These are phyloP conservation scores for Colletotrichum kahawae DNA, from an alignment of 2,329 filamentous ascomycete genomes.

Conservation along the genomic window DNA sequence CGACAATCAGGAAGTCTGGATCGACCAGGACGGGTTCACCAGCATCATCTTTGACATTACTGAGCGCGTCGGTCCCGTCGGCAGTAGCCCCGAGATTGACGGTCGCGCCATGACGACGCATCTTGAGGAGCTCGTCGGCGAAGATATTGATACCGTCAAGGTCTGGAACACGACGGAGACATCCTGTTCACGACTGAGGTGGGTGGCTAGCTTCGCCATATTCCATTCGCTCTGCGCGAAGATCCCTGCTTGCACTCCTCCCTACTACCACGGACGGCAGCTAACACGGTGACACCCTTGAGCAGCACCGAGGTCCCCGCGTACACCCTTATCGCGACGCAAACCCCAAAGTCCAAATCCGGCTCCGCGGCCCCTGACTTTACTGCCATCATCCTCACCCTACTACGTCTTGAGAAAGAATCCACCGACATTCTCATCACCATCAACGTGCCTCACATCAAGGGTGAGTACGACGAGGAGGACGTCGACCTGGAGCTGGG, in stretches of 20 bases:
- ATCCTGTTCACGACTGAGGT: slow-evolving; percentile 61
- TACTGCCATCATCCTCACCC: slow-evolving; percentile 77
- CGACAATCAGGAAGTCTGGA: slow-evolving; percentile 91
- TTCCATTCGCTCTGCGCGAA: neutral
- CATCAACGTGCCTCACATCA: slow-evolving; percentile 86
- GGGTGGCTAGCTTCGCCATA: slow-evolving; percentile 27
- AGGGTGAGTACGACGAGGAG: slow-evolving; percentile 74
- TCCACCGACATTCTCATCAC: slow-evolving; percentile 83
- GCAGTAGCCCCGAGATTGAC: slow-evolving; percentile 63
- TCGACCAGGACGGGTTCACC: slow-evolving; percentile 82
- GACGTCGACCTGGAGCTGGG: slow-evolving; percentile 72
- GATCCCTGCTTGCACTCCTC: neutral
- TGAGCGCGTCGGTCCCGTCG: slow-evolving; percentile 71
- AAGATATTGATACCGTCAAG: slow-evolving; percentile 66
- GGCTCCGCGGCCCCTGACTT: slow-evolving; percentile 58
- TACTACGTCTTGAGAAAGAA: slow-evolving; percentile 77
- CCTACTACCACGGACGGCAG: neutral
- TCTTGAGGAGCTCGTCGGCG: slow-evolving; percentile 71
- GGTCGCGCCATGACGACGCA: slow-evolving; percentile 73
- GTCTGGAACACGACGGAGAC: slow-evolving; percentile 71
- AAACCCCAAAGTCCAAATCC: slow-evolving; percentile 46
- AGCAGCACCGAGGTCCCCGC: slow-evolving; percentile 59
- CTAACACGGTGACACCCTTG: slow-evolving; percentile 7
- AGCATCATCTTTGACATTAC: slow-evolving; percentile 91
- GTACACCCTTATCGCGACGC: slow-evolving; percentile 73